These are phyloP conservation scores for Lizanozyma gosingica DNA, from an alignment of 1,139 yeast genomes.

Conservation along the genomic window DNA sequence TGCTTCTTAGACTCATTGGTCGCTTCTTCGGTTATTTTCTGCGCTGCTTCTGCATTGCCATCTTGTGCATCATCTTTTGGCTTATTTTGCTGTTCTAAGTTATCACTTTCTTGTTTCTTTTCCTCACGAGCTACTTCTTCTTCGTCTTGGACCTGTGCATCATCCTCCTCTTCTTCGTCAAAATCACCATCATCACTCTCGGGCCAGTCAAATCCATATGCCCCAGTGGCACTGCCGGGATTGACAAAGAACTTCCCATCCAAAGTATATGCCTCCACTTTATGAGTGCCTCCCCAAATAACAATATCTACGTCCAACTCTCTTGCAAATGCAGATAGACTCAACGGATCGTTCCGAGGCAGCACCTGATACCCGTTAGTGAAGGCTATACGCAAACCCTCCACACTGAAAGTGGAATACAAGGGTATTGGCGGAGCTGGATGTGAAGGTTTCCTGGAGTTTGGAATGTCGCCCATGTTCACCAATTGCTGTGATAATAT, in stretches of 20 bases:
- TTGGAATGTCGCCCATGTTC: conserved; percentile 10
- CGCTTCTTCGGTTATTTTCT: not conserved
- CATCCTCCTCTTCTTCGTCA: conserved; percentile 29
- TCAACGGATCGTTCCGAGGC: conserved; percentile 82
- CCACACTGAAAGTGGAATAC: conserved; percentile 58
- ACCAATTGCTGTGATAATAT: conserved; percentile 26
- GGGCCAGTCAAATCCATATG: conserved; percentile 47
- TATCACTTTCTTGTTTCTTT: conserved; percentile 6
- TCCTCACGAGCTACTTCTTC: conserved; percentile 11
- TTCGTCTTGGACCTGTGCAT: conserved; percentile 14
- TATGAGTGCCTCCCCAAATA: conserved; percentile 95
- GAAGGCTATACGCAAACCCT: conserved; percentile 70
- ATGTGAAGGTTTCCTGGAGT: not conserved
- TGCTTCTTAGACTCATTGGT: conserved; percentile 7
- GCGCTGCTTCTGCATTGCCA: not conserved
- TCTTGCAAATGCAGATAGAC: conserved; percentile 73
- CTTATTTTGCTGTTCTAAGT: conserved; percentile 1
- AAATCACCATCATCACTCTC: conserved; percentile 39
- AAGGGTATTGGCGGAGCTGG: conserved; percentile 49
- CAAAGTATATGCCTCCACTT: conserved; percentile 84
- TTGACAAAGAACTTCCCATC: conserved; percentile 90
- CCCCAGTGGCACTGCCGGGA: conserved; percentile 97
- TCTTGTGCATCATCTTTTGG: conserved; percentile 6
- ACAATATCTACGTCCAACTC: conserved; percentile 87
- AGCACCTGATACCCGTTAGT: conserved; percentile 79